Evolutionary conservation across 139 green algal species (phyloP).

Genomic region (Coccomyxa sp.): DNA sequence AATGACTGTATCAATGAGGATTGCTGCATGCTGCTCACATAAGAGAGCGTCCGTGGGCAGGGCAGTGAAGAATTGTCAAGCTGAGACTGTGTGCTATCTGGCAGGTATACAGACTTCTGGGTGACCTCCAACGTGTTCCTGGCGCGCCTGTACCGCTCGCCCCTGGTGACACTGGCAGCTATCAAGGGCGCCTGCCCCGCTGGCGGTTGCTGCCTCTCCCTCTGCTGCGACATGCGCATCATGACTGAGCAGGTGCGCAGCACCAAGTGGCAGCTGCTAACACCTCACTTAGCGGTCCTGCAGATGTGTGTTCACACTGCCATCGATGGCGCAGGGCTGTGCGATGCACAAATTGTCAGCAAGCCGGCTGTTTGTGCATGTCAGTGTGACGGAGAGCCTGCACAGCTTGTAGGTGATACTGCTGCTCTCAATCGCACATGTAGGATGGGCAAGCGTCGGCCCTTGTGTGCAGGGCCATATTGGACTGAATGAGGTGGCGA

Average conservation of each 20-base stretch:
- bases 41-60: too few relatives aligned
- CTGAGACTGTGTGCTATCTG: not conserved
- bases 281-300: not conserved
- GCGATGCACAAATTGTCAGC: not conserved
- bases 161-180: conserved; percentile 74
- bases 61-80: not conserved
- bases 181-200: conserved; percentile 89
- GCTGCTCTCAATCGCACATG: too few relatives aligned
- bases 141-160: conserved; percentile 49
- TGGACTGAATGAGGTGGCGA: conserved; percentile 72
- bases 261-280: not conserved
- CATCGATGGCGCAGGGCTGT: not conserved
- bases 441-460: too few relatives aligned
- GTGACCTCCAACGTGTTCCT: conserved; percentile 71
- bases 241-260: conserved; percentile 53
- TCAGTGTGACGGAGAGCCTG: too few relatives aligned
- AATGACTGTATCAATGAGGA: not conserved
- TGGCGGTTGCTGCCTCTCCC: conserved; percentile 78
- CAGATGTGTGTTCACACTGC: not conserved
- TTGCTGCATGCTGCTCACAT: not conserved
- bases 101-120: conserved; percentile 74
- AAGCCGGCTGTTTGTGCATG: too few relatives aligned
- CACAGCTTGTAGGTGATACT: too few relatives aligned
- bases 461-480: conserved; percentile 26
- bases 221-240: conserved; percentile 86